A percentile compares a stretch with the other conserved stretches of the same genome.
Evolutionary conservation across 371 early-diverging fungal species (phyloP).

Genomic region (Phascolomyces articulosus): DNA sequence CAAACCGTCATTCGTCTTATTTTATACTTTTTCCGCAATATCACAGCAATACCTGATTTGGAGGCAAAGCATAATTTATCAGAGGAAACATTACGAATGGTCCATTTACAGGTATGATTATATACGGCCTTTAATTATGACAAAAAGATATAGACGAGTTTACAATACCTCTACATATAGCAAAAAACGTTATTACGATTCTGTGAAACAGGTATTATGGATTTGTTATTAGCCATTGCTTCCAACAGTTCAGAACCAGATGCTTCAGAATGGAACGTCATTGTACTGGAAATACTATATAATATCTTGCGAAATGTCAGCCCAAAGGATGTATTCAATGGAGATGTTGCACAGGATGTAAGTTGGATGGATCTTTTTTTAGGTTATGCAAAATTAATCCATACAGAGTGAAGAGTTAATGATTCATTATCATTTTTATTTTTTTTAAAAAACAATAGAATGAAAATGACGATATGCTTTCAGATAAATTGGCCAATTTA

Average conservation of each 20-base stretch:
- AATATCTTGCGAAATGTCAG: constrained; percentile 56
- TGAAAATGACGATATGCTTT: not conserved
- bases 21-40: constrained; percentile 78
- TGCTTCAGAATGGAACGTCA: constrained; percentile 64
- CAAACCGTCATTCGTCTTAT: constrained; percentile 74
- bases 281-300: constrained; percentile 67
- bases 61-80: constrained; percentile 45
- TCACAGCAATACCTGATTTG: constrained; percentile 80
- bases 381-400: too few species aligned
- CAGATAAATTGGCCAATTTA: constrained; percentile 26
- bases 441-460: constrained; percentile 1
- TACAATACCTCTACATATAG: too few species aligned
- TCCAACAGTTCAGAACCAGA: constrained; percentile 57
- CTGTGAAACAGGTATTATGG: constrained; percentile 55
- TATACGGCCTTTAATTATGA: too few species aligned
- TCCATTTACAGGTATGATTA: constrained; percentile 68
- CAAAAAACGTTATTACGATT: constrained; percentile 59
- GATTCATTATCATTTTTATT: too few species aligned
- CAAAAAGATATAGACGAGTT: too few species aligned
- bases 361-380: too few species aligned
- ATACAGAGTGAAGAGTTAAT: too few species aligned
- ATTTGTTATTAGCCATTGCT: constrained; percentile 63
- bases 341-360: constrained; percentile 7
- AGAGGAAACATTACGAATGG: constrained; percentile 49
- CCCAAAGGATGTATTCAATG: constrained; percentile 43